These are phyloP conservation scores for Kodamaea sp. DNA, from an alignment of 1,139 yeast genomes.

Conservation along the genomic window DNA sequence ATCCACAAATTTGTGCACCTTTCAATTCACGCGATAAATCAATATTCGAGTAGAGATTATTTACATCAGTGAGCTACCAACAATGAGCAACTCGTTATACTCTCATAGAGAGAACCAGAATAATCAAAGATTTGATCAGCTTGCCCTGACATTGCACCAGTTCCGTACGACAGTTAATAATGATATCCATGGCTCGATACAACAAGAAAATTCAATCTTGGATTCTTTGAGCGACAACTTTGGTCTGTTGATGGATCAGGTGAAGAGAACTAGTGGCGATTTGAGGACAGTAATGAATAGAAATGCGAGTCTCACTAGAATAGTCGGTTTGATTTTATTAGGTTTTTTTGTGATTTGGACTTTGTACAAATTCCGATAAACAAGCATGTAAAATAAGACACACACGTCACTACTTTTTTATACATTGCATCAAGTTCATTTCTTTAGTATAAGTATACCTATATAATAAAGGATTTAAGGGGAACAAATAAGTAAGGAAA, in stretches of 20 bases:
- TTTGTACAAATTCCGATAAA: conserved; percentile 44
- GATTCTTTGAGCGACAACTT: conserved; percentile 59
- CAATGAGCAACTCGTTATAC: conserved; percentile 37
- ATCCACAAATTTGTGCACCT: neutral
- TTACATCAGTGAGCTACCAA: neutral
- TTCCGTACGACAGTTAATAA: conserved; percentile 43
- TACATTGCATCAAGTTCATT: conserved; percentile 1
- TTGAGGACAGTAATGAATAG: conserved; percentile 50
- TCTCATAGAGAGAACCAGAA: conserved; percentile 45
- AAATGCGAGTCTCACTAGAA: conserved; percentile 41
- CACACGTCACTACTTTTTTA: neutral
- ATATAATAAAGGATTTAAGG: too few species aligned
- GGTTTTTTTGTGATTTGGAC: conserved; percentile 67
- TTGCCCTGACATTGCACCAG: conserved; percentile 44
- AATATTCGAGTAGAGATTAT: neutral
- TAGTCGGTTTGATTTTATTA: conserved; percentile 48
- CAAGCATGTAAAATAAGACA: conserved; percentile 1
- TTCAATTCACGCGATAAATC: neutral
- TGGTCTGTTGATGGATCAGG: conserved; percentile 53
- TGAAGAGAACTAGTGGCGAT: conserved; percentile 64
- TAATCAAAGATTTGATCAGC: conserved; percentile 43
- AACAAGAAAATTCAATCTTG: conserved; percentile 42
- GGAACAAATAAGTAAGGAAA: too few species aligned
- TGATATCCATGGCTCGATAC: conserved; percentile 42
- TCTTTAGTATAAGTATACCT: neutral